Evolutionary conservation across 495 filamentous ascomycete species (phyloP), one percentile per base, ranked within the genome.

Genomic region (Tetracladium marchalianum): DNA sequence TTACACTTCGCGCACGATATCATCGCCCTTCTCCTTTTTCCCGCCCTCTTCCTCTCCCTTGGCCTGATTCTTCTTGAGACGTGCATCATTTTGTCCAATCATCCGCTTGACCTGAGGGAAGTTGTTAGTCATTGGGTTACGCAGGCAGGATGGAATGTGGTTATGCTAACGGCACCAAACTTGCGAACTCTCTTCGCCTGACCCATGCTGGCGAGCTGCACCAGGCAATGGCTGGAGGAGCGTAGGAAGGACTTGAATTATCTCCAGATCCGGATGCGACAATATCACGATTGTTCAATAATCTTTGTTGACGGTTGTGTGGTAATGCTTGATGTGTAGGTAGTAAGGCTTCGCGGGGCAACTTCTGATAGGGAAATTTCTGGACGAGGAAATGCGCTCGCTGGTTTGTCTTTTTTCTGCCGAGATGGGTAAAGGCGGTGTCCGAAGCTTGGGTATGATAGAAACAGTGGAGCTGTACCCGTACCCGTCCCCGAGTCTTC

Each of bases 1-100:
- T 13, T 61, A 83, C 76, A 87, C 75, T 66, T 87, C 81, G 33
- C 82, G 81, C 10, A 85, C 67, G 31, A 79, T 58, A 31, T 78
- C 73, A 39, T 66, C 58, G 31, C 51, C 65, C 42, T 68, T 65
- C 19, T 66, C 66, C 47, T 78, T 80, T 57, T 78, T 77, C 54
- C 70, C 66, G 44, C 66, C 71, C 47, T 68, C 63, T 31, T 65
- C 61, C 35, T 82, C 79, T 31, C 64, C 64, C 54, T 78, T 78
- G 45, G 52, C 61, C 16, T 60, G 51, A 57, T 76, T 76, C 53
- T 75, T 66, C 50, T 77, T 78, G 7, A 80, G 59, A 13, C 80
- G 70, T 16, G 78, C 71, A 59, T 85, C 81, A 22, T 67, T 71
- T 42, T 77, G 71, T 39, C 76, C 78, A 58, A 77, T 79, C 41